A percentile compares a stretch with the other conserved stretches of the same genome.
These are phyloP conservation scores for Oryza nivara DNA, from an alignment of 176 grass and related monocot species.

Conservation along the genomic window DNA sequence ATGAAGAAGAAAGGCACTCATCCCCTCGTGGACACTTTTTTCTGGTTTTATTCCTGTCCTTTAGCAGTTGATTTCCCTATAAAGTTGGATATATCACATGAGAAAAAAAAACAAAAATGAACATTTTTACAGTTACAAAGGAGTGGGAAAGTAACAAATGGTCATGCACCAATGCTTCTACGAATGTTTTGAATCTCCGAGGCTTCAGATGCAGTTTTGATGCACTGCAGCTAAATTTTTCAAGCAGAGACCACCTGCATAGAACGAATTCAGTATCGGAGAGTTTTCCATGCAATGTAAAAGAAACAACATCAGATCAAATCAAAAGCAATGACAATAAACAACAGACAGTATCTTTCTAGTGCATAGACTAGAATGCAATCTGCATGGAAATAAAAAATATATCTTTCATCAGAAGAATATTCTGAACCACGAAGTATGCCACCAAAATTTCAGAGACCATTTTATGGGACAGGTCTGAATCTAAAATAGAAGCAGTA, in stretches of 20 bases:
- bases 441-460: background rate
- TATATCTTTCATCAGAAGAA: background rate
- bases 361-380: background rate
- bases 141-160: slow-evolving; percentile 7
- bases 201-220: slow-evolving; percentile 97
- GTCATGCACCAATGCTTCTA: slow-evolving; percentile 82
- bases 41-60: slow-evolving; percentile 93
- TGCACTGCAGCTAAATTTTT: slow-evolving; percentile 94
- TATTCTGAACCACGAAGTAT: slow-evolving; percentile 13
- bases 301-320: slow-evolving; percentile 1
- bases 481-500: background rate
- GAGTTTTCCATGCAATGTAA: background rate
- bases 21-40: slow-evolving; percentile 73
- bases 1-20: slow-evolving; percentile 57
- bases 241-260: slow-evolving; percentile 96
- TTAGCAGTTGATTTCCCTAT: slow-evolving; percentile 90
- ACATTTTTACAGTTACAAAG: background rate
- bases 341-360: slow-evolving; percentile 12
- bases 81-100: slow-evolving; percentile 31
- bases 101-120: slow-evolving; percentile 35
- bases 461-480: background rate
- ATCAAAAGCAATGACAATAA: slow-evolving; percentile 23
- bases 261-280: slow-evolving; percentile 40
- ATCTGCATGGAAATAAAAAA: slow-evolving; percentile 11
- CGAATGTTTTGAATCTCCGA: slow-evolving; percentile 97